Evolutionary conservation across 495 filamentous ascomycete species (phyloP).

Genomic region (Penicillium daleae): DNA sequence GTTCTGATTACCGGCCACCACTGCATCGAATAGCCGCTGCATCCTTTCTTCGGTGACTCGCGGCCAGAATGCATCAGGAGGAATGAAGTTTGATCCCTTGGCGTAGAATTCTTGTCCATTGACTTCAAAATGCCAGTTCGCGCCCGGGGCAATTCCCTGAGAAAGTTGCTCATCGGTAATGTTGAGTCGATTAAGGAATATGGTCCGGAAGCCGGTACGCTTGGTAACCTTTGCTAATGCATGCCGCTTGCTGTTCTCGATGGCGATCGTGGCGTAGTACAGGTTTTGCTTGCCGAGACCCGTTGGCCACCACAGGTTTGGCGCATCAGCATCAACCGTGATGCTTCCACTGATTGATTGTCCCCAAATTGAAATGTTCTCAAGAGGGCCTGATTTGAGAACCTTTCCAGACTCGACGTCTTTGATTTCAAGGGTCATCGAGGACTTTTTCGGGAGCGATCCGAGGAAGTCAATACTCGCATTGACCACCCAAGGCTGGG

Average conservation of each 20-base stretch:
- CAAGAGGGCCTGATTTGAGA: constrained; percentile 48
- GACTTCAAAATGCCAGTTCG: constrained; percentile 71
- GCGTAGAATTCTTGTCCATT: constrained; percentile 72
- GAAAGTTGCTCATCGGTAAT: constrained; percentile 62
- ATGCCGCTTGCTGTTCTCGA: constrained; percentile 36
- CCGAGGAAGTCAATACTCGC: constrained; percentile 69
- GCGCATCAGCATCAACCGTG: constrained; percentile 45
- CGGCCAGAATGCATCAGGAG: constrained; percentile 69
- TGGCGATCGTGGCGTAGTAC: constrained; percentile 58
- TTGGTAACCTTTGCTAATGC: constrained; percentile 51
- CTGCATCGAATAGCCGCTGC: constrained; percentile 58
- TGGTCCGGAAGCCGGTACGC: constrained; percentile 67
- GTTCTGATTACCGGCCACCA: constrained; percentile 64
- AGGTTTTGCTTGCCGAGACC: constrained; percentile 63
- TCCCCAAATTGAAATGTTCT: constrained; percentile 47
- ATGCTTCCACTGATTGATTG: constrained; percentile 57
- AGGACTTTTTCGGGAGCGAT: constrained; percentile 48
- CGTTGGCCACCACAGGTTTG: constrained; percentile 67
- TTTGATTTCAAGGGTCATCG: constrained; percentile 56
- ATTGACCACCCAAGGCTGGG: constrained; percentile 67
- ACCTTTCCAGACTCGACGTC: constrained; percentile 51
- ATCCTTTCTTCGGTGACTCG: constrained; percentile 60
- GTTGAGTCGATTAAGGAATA: constrained; percentile 63
- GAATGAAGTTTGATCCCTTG: constrained; percentile 69
- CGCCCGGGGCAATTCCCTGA: constrained; percentile 63